Conservation (phyloP, 2,329 filamentous ascomycete species). For the Lasiodiplodia gonubiensis region DNA sequence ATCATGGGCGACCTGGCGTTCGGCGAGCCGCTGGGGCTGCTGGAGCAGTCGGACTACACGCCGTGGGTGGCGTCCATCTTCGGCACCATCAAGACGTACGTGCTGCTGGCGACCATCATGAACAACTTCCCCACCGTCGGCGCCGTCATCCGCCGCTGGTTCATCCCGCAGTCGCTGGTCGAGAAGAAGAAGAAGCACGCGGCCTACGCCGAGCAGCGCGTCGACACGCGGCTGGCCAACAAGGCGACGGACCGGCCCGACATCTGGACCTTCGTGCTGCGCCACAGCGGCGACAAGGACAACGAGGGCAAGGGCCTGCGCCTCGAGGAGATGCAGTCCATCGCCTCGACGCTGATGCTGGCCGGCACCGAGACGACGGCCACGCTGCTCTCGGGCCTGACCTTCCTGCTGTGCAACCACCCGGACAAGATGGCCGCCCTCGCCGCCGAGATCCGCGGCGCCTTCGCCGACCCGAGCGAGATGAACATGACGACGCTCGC, state of each 20-base stretch:
- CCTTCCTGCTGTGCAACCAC: constrained; percentile 41
- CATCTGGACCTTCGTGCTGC: constrained; percentile 49
- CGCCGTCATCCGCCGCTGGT: not conserved
- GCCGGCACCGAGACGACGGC: constrained; percentile 56
- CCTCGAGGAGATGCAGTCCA: constrained; percentile 47
- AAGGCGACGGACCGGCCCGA: constrained; percentile 33
- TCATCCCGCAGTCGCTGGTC: not conserved
- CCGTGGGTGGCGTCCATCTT: constrained; percentile 44
- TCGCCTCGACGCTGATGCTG: constrained; percentile 46
- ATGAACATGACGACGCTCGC: constrained; percentile 43
- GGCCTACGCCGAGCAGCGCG: constrained; percentile 22
- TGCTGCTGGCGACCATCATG: not conserved
- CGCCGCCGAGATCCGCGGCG: constrained; percentile 38
- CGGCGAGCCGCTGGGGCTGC: constrained; percentile 41
- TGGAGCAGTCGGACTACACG: constrained; percentile 38
- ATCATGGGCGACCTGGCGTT: constrained; percentile 44
- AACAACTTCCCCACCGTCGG: constrained; percentile 7
- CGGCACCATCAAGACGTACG: constrained; percentile 32
- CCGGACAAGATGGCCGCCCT: constrained; percentile 37
- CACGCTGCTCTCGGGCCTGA: constrained; percentile 47
- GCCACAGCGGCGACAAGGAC: constrained; percentile 35
- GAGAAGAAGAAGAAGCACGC: not conserved
- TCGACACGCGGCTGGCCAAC: constrained; percentile 36
- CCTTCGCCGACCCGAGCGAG: constrained; percentile 38
- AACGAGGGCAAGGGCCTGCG: constrained; percentile 36